A percentile compares a stretch with the other conserved stretches of the same genome.
These are phyloP conservation scores for Ustilago curta DNA, from an alignment of 1,284 basidiomycete species.

Conservation along the genomic window DNA sequence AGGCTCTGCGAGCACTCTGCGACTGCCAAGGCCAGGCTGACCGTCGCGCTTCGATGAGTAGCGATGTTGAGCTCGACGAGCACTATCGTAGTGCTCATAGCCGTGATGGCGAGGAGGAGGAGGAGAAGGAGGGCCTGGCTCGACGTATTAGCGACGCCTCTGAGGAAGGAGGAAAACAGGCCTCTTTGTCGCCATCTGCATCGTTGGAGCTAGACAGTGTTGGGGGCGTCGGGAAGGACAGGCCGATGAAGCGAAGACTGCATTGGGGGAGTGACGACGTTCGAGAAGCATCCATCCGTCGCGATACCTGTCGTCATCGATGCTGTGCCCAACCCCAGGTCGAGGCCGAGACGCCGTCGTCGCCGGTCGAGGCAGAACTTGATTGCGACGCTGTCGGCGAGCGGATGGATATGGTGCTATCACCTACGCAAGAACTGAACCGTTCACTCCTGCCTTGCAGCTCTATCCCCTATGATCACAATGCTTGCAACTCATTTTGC, in stretches of 20 bases:
- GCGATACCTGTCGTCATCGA: constrained; percentile 12
- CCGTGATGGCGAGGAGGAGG: constrained; percentile 1
- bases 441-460: background rate
- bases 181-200: constrained; percentile 5
- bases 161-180: background rate
- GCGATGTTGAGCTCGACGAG: constrained; percentile 30
- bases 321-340: background rate
- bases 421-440: background rate
- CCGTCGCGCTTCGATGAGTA: constrained; percentile 12
- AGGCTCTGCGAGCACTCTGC: constrained; percentile 39
- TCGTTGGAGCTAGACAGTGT: constrained; percentile 5
- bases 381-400: background rate
- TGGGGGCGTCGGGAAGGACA: background rate
- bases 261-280: constrained; percentile 58
- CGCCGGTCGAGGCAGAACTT: background rate
- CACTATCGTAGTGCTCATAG: constrained; percentile 34
- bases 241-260: constrained; percentile 27
- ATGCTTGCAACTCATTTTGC: constrained; percentile 21
- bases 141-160: background rate
- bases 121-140: background rate
- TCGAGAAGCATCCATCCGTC: constrained; percentile 26
- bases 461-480: constrained; percentile 1
- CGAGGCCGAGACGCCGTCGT: background rate
- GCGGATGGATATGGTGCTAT: background rate
- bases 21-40: constrained; percentile 20